Conservation (phyloP, 805 yeast genomes). For the Danielia oregonensis region DNA sequence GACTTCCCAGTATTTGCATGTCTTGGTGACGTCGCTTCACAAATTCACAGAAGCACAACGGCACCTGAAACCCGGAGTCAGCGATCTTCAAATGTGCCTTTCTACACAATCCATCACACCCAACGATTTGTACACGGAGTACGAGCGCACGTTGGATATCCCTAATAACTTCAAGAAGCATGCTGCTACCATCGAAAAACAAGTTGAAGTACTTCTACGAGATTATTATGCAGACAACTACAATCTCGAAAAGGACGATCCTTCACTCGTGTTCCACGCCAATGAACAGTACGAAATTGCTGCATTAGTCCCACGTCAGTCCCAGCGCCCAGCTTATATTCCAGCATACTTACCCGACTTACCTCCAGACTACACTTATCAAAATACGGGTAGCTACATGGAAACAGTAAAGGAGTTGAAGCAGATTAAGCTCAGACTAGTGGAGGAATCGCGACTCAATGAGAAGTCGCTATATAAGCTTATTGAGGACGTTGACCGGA, state of each 20-base stretch:
- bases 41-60: constrained; percentile 58
- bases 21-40: constrained; percentile 41
- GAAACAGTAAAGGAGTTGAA: constrained; percentile 66
- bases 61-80: constrained; percentile 49
- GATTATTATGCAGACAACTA: constrained; percentile 15
- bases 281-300: constrained; percentile 49
- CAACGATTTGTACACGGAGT: constrained; percentile 38
- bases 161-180: constrained; percentile 2
- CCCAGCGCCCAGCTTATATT: constrained; percentile 41
- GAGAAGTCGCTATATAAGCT: constrained; percentile 72
- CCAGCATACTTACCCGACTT: constrained; percentile 81
- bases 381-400: constrained; percentile 67
- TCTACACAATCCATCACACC: constrained; percentile 40
- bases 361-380: constrained; percentile 93
- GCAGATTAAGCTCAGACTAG: constrained; percentile 64
- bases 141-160: constrained; percentile 9
- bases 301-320: constrained; percentile 51
- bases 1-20: constrained; percentile 27
- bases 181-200: constrained; percentile 5
- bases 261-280: constrained; percentile 52
- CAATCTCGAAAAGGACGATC: constrained; percentile 30
- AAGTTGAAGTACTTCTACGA: constrained; percentile 10
- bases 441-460: constrained; percentile 76
- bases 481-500: constrained; percentile 36
- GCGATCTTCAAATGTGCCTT: constrained; percentile 47